phyloP scores from a whole-genome alignment of 1,284 basidiomycete species.

The Trichosporon asahii region DNA sequence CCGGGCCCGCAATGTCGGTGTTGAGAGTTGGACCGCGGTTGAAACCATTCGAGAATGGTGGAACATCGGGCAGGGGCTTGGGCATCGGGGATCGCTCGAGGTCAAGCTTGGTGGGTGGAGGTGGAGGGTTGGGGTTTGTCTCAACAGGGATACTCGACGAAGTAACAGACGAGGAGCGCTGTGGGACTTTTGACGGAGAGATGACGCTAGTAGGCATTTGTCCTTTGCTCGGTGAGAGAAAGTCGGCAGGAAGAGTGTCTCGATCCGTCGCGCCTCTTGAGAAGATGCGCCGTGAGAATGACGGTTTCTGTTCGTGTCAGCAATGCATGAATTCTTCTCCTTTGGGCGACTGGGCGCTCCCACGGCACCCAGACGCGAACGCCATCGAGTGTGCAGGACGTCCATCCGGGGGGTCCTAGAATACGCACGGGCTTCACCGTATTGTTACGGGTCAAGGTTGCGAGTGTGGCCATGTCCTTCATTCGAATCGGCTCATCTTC shows the following conservation, averaged over 20 bases:
- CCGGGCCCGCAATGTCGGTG: conserved; percentile 11
- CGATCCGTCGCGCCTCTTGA: conserved; percentile 30
- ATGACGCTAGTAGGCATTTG: conserved; percentile 5
- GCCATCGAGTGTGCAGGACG: background rate
- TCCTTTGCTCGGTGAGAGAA: background rate
- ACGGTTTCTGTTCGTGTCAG: conserved; percentile 20
- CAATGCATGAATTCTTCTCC: background rate
- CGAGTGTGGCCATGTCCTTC: conserved; percentile 34
- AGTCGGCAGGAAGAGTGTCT: conserved; percentile 14
- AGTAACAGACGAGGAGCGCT: conserved; percentile 20
- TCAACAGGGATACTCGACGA: background rate
- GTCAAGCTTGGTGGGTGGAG: background rate
- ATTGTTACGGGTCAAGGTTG: conserved; percentile 20
- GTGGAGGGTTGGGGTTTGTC: background rate
- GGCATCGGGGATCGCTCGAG: conserved; percentile 11
- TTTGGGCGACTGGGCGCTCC: background rate
- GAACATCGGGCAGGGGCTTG: conserved; percentile 19
- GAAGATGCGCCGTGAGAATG: conserved; percentile 28
- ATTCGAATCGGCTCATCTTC: conserved; percentile 32
- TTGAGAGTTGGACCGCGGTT: background rate
- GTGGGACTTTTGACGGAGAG: conserved; percentile 21
- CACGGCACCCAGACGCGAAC: background rate
- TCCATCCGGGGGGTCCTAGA: background rate
- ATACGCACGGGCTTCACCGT: conserved; percentile 23
- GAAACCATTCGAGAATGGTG: background rate